Percentiles rank a stretch among this genome's conserved stretches.
These are phyloP conservation scores for Pleurotus giganteus DNA, from an alignment of 768 basidiomycete species.

Conservation along the genomic window DNA sequence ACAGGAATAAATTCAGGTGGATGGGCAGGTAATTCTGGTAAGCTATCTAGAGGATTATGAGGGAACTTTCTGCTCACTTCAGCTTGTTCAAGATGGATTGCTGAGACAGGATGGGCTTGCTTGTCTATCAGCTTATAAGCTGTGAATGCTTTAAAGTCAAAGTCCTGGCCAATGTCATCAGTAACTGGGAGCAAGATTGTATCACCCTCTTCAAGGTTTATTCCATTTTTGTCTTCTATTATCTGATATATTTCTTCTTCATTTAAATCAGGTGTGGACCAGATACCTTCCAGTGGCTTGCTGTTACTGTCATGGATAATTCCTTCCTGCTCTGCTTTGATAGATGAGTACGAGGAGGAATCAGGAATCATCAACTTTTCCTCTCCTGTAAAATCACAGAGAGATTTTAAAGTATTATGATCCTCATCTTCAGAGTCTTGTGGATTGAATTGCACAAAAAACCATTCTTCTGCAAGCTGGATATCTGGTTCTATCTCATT, in stretches of 20 bases:
- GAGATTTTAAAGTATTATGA: too few species aligned
- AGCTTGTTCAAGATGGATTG: constrained; percentile 13
- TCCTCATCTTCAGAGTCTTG: too few species aligned
- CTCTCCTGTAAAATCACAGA: too few species aligned
- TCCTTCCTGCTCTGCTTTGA: too few species aligned
- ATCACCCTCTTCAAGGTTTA: neutral
- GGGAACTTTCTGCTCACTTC: constrained; percentile 14
- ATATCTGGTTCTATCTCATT: too few species aligned
- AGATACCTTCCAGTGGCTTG: too few species aligned
- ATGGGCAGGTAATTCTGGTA: constrained; percentile 16
- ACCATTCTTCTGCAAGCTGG: too few species aligned
- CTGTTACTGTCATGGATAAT: too few species aligned
- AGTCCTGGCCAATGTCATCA: neutral
- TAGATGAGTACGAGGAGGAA: too few species aligned
- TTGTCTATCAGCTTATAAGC: constrained; percentile 18
- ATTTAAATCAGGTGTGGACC: neutral
- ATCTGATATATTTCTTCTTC: neutral
- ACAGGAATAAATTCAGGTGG: constrained; percentile 21
- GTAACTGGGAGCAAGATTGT: neutral
- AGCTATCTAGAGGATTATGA: constrained; percentile 20
- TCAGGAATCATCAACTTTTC: too few species aligned
- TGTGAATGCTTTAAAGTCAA: constrained; percentile 5
- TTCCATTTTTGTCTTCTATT: too few species aligned
- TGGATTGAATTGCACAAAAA: too few species aligned
- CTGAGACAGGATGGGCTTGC: constrained; percentile 24